Evolutionary conservation across 2,329 filamentous ascomycete genomes (phyloP).

Genomic region (Penicillium aurantiogriseum): DNA sequence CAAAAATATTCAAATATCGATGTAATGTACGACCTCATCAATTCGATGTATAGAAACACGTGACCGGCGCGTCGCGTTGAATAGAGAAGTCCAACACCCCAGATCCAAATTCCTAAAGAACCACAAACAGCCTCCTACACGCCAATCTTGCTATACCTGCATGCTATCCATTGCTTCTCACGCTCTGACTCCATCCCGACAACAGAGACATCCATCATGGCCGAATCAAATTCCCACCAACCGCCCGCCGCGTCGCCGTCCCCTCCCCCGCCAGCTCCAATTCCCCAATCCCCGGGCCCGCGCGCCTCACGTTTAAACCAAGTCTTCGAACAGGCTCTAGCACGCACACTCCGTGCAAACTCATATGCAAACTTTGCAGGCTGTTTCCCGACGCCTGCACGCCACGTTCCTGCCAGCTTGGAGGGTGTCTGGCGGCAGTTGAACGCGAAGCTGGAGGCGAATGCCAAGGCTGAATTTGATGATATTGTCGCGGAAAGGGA

Average conservation of each 20-base stretch:
- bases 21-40: not conserved
- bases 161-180: not conserved
- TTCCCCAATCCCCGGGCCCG: slow-evolving; percentile 56
- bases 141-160: not conserved
- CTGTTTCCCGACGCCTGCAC: slow-evolving; percentile 63
- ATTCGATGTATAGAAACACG: slow-evolving; percentile 25
- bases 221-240: slow-evolving; percentile 18
- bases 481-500: slow-evolving; percentile 56
- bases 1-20: not conserved
- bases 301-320: slow-evolving; percentile 61
- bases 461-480: slow-evolving; percentile 60
- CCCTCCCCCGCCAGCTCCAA: slow-evolving; percentile 53
- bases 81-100: not conserved
- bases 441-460: slow-evolving; percentile 57
- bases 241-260: slow-evolving; percentile 45
- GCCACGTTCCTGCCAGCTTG: slow-evolving; percentile 56
- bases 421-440: slow-evolving; percentile 59
- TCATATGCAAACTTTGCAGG: slow-evolving; percentile 61
- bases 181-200: not conserved
- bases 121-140: not conserved
- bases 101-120: slow-evolving; percentile 14
- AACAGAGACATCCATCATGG: slow-evolving; percentile 17
- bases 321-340: slow-evolving; percentile 59
- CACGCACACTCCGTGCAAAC: slow-evolving; percentile 60
- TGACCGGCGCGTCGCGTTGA: slow-evolving; percentile 25